phyloP scores from a whole-genome alignment of 805 yeast species.

The Isabelozyma gotoi region DNA sequence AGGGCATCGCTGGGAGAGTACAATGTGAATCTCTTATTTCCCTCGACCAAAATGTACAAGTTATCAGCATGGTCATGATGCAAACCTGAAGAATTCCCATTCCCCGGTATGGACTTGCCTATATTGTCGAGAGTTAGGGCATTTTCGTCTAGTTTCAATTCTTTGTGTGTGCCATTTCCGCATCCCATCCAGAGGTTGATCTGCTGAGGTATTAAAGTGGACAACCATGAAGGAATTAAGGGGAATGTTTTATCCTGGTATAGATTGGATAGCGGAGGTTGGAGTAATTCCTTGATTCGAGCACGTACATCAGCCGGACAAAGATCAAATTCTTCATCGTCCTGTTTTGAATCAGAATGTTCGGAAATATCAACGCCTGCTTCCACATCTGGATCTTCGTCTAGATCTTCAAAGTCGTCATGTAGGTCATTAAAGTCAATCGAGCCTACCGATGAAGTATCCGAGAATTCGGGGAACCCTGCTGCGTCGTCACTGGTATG shows the following conservation, averaged over 20 bases:
- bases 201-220: conserved; percentile 59
- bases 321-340: conserved; percentile 20
- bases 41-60: conserved; percentile 59
- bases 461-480: conserved; percentile 7
- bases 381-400: conserved; percentile 23
- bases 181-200: conserved; percentile 74
- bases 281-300: conserved; percentile 53
- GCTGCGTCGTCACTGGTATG: conserved; percentile 6
- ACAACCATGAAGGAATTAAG: conserved; percentile 41
- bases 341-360: too few species aligned
- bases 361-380: too few species aligned
- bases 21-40: conserved; percentile 64
- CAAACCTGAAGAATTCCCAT: conserved; percentile 67
- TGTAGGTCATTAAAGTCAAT: conserved; percentile 43
- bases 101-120: conserved; percentile 57
- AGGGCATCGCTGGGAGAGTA: conserved; percentile 63
- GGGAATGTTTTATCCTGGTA: conserved; percentile 29
- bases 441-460: conserved; percentile 32
- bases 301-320: too few species aligned
- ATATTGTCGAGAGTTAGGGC: conserved; percentile 28
- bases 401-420: conserved; percentile 50
- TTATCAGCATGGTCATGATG: conserved; percentile 85
- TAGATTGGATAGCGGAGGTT: conserved; percentile 56
- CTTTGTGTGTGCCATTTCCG: conserved; percentile 13
- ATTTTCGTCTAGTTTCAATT: conserved; percentile 6